Conservation (phyloP, 306 rosid genomes). For the Rosa rugosa region DNA sequence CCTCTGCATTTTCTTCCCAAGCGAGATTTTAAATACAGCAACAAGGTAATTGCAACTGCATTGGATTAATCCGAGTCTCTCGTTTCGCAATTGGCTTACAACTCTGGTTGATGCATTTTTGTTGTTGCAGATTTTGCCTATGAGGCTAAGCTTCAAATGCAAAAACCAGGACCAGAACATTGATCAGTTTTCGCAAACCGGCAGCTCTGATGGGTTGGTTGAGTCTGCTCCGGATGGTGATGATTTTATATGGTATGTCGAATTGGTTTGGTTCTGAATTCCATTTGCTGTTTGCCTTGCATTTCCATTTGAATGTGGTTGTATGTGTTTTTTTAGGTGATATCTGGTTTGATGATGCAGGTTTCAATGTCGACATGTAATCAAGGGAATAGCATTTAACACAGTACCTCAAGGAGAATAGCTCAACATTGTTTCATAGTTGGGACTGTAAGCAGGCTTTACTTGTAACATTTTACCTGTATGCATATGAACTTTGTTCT, state of each 20-base stretch:
- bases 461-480: not conserved
- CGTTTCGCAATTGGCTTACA: not conserved
- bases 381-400: slow-evolving; percentile 75
- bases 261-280: not conserved
- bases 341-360: slow-evolving; percentile 36
- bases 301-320: not conserved
- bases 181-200: slow-evolving; percentile 22
- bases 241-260: slow-evolving; percentile 72
- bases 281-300: not conserved
- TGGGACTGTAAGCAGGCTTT: not conserved
- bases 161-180: slow-evolving; percentile 43
- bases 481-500: not conserved
- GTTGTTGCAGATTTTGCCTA: slow-evolving; percentile 62
- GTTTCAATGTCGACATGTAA: slow-evolving; percentile 92
- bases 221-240: slow-evolving; percentile 58
- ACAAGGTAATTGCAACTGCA: slow-evolving; percentile 49
- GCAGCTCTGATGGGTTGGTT: slow-evolving; percentile 16
- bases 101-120: not conserved
- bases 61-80: not conserved
- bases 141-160: slow-evolving; percentile 55
- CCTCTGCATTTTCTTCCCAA: slow-evolving; percentile 91
- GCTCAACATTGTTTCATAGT: not conserved
- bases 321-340: slow-evolving; percentile 10
- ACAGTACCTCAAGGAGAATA: slow-evolving; percentile 50
- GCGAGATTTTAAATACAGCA: slow-evolving; percentile 70